Evolutionary conservation across 2,329 filamentous ascomycete species (phyloP).

Genomic region (Verticillium klebahnii): DNA sequence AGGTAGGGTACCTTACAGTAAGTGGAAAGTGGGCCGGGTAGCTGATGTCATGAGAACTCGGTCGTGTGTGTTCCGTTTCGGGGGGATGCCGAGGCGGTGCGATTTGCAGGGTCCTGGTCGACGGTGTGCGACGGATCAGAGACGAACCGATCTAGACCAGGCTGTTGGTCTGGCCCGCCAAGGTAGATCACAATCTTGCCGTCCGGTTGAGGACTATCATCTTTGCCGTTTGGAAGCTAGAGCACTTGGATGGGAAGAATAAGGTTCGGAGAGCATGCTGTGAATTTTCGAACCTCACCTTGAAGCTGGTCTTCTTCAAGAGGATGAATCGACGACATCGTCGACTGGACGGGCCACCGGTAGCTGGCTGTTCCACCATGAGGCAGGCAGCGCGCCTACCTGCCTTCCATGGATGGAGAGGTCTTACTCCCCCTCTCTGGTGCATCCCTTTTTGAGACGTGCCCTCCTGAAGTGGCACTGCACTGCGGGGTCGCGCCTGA

Average conservation of each 20-base stretch:
- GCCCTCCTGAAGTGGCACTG: neutral
- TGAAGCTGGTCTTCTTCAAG: neutral
- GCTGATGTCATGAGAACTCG: neutral
- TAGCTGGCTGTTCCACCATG: too few relatives aligned
- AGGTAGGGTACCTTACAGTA: neutral
- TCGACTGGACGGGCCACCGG: too few relatives aligned
- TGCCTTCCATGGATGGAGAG: neutral
- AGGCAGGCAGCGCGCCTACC: too few relatives aligned
- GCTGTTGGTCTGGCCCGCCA: neutral
- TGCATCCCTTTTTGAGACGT: neutral
- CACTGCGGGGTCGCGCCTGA: neutral
- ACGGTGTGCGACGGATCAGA: neutral
- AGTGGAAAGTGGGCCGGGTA: neutral
- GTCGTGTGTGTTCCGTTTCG: neutral
- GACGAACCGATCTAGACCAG: neutral
- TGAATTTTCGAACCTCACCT: too few relatives aligned
- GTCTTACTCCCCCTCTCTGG: neutral
- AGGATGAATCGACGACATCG: too few relatives aligned
- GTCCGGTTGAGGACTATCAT: neutral
- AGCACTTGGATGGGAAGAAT: neutral
- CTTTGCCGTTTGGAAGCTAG: neutral
- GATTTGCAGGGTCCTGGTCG: neutral
- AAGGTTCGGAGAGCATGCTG: neutral
- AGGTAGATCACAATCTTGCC: neutral
- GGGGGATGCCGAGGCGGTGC: neutral